These are phyloP conservation scores for Cladosporium colombiae DNA, from an alignment of 2,329 filamentous ascomycete genomes.

Conservation along the genomic window DNA sequence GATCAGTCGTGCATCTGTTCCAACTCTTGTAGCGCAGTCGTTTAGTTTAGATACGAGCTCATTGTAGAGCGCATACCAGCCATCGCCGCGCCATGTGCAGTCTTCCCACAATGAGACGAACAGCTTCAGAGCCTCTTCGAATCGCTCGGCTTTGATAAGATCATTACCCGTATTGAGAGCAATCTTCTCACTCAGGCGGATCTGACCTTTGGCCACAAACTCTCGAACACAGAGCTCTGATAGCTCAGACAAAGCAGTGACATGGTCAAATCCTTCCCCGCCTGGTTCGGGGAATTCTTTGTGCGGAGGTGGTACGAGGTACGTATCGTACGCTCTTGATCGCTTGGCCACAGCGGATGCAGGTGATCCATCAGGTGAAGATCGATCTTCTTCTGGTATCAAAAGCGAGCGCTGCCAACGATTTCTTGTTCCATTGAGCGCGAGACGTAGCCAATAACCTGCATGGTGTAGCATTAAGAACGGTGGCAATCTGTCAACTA, in stretches of 20 bases:
- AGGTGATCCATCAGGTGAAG: conserved; percentile 56
- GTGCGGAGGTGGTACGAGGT: conserved; percentile 61
- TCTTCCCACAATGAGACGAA: conserved; percentile 57
- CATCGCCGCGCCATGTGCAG: conserved; percentile 59
- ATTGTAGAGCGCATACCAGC: conserved; percentile 60
- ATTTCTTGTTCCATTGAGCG: conserved; percentile 53
- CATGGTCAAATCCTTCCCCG: conserved; percentile 52
- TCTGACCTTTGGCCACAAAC: conserved; percentile 55
- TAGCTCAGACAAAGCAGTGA: conserved; percentile 52
- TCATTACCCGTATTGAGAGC: conserved; percentile 58
- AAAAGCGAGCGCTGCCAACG: conserved; percentile 55
- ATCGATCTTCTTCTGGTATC: conserved; percentile 61
- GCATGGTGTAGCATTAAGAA: conserved; percentile 63
- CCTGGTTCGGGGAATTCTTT: conserved; percentile 53
- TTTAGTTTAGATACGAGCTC: conserved; percentile 56
- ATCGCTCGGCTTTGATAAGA: conserved; percentile 52
- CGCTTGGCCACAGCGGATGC: conserved; percentile 57
- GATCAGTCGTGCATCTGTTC: conserved; percentile 49
- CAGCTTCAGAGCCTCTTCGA: conserved; percentile 53
- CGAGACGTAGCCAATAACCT: conserved; percentile 61
- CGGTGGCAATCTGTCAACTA: conserved; percentile 54
- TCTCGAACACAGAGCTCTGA: conserved; percentile 48
- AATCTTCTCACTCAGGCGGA: conserved; percentile 56
- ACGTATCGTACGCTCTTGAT: conserved; percentile 59
- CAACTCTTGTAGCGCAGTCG: conserved; percentile 48